Percentiles rank a stretch among this genome's conserved stretches.
Conservation (phyloP, 805 yeast genomes). For the Candida broadrunensis region DNA sequence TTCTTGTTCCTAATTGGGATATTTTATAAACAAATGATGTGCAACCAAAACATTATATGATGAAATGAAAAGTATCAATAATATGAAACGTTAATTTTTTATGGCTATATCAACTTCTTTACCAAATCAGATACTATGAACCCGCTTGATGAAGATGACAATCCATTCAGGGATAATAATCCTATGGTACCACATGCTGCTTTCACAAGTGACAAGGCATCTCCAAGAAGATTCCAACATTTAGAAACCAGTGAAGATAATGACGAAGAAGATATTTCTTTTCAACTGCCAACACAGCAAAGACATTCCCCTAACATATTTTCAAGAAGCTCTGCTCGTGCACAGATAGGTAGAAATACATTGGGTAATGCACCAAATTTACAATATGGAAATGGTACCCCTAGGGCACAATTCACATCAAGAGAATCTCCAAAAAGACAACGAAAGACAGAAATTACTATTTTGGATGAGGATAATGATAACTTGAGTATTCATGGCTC, state of each 20-base stretch:
- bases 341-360: conserved; percentile 11
- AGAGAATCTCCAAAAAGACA: conserved; percentile 71
- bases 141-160: conserved; percentile 30
- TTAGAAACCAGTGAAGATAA: conserved; percentile 14
- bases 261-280: conserved; percentile 29
- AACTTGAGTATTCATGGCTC: conserved; percentile 30
- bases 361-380: conserved; percentile 28
- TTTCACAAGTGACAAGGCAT: conserved; percentile 33
- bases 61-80: too few relatives aligned
- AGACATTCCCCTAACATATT: conserved; percentile 46
- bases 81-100: too few relatives aligned
- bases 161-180: conserved; percentile 31
- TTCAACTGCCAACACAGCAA: conserved; percentile 25
- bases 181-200: conserved; percentile 38
- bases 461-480: conserved; percentile 34
- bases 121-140: too few relatives aligned
- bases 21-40: conserved; percentile 10
- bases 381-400: conserved; percentile 31
- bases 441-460: conserved; percentile 43
- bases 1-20: conserved; percentile 16
- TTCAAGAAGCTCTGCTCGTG: conserved; percentile 31
- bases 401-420: conserved; percentile 65
- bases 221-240: conserved; percentile 35
- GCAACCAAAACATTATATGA: not conserved
- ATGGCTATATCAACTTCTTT: too few relatives aligned